A percentile compares a stretch with the other conserved stretches of the same genome.
Conservation (phyloP, 257 asterid genomes). For the Paraleonurus japonicus region DNA sequence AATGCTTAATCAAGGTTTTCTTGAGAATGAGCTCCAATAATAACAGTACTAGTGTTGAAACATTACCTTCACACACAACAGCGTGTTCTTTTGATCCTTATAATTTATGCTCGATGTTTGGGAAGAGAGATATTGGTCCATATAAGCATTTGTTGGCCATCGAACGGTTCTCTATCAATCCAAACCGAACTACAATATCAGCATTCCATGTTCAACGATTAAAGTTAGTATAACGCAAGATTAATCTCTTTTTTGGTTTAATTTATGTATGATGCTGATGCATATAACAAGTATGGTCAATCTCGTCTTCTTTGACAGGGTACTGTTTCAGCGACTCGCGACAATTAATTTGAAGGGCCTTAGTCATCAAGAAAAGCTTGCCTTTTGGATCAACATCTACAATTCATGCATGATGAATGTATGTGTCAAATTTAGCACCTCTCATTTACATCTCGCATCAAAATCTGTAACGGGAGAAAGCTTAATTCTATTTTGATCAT, state of each 20-base stretch:
- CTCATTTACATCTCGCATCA: not conserved
- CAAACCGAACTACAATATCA: slow-evolving; percentile 56
- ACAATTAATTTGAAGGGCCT: slow-evolving; percentile 61
- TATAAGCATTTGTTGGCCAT: slow-evolving; percentile 61
- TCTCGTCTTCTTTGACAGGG: slow-evolving; percentile 41
- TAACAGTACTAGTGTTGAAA: slow-evolving; percentile 43
- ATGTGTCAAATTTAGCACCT: slow-evolving; percentile 18
- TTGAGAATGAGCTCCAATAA: slow-evolving; percentile 65
- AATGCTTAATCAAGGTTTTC: slow-evolving; percentile 66
- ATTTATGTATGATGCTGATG: slow-evolving; percentile 9
- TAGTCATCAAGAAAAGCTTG: slow-evolving; percentile 81
- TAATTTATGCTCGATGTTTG: slow-evolving; percentile 51
- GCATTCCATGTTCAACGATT: slow-evolving; percentile 69
- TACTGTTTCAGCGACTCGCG: slow-evolving; percentile 64
- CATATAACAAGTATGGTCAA: not conserved
- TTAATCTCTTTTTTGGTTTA: not conserved
- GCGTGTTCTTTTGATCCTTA: slow-evolving; percentile 58
- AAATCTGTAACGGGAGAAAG: not conserved
- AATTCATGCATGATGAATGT: slow-evolving; percentile 98
- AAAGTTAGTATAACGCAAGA: slow-evolving; percentile 42
- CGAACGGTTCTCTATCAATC: slow-evolving; percentile 61
- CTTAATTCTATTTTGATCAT: not conserved
- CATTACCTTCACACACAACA: slow-evolving; percentile 40
- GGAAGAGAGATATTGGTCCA: slow-evolving; percentile 71
- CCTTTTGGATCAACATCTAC: slow-evolving; percentile 93